phyloP scores from a whole-genome alignment of 1,139 yeast species.

The Kodamaea plutei region DNA sequence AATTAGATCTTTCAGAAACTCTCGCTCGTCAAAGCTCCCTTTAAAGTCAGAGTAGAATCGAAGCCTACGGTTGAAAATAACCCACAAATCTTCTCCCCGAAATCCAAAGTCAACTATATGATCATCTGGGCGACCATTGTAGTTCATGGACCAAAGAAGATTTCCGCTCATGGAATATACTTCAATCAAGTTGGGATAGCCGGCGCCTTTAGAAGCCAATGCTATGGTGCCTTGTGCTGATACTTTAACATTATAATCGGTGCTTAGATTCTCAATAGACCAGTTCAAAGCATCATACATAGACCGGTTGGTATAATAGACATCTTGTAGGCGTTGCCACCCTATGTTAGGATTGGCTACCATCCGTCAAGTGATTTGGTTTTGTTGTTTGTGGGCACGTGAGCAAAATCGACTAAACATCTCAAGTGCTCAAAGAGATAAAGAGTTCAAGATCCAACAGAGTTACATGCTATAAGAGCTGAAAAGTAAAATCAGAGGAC shows the following conservation, averaged over 20 bases:
- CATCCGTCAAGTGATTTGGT: too few species aligned
- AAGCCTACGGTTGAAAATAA: constrained; percentile 55
- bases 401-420: too few species aligned
- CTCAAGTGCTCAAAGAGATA: too few species aligned
- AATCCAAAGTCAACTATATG: constrained; percentile 57
- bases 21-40: constrained; percentile 56
- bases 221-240: constrained; percentile 35
- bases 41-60: constrained; percentile 67
- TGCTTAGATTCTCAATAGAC: constrained; percentile 30
- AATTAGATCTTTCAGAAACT: constrained; percentile 31
- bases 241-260: constrained; percentile 25
- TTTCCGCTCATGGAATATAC: constrained; percentile 54
- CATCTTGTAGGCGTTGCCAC: constrained; percentile 65
- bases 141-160: constrained; percentile 44
- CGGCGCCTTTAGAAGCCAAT: constrained; percentile 30
- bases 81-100: constrained; percentile 55
- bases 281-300: constrained; percentile 39
- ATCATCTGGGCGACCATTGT: constrained; percentile 49
- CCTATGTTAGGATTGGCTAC: constrained; percentile 42
- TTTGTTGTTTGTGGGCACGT: too few species aligned
- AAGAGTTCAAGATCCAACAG: too few species aligned
- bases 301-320: constrained; percentile 50
- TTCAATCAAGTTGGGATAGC: constrained; percentile 42
- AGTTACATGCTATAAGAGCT: too few species aligned
- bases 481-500: too few species aligned